These are phyloP conservation scores for Trametes elegans DNA, from an alignment of 768 basidiomycete genomes.

Conservation along the genomic window DNA sequence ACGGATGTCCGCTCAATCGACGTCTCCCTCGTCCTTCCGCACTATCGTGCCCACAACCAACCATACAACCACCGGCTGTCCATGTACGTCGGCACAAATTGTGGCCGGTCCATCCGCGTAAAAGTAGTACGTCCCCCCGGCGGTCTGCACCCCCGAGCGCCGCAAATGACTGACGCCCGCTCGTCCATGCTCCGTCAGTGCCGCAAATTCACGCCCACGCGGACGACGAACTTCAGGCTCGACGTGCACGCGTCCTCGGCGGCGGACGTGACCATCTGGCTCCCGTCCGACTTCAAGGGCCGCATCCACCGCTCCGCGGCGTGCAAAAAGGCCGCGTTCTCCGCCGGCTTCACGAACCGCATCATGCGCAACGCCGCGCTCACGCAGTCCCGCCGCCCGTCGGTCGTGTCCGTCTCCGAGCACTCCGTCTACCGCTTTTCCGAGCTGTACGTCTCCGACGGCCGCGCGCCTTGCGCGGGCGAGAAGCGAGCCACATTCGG, in stretches of 20 bases:
- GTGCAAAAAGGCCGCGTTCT: constrained; percentile 47
- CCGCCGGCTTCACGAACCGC: constrained; percentile 71
- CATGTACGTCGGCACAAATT: constrained; percentile 59
- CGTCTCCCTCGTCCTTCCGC: constrained; percentile 67
- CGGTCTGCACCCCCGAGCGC: constrained; percentile 40
- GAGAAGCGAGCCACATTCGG: constrained; percentile 18
- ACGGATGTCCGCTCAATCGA: constrained; percentile 53
- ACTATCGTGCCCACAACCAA: constrained; percentile 74
- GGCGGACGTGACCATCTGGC: constrained; percentile 71
- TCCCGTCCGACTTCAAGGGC: constrained; percentile 79
- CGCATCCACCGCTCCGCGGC: constrained; percentile 47
- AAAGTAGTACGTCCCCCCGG: constrained; percentile 65
- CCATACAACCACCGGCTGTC: constrained; percentile 70
- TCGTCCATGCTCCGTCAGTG: constrained; percentile 24
- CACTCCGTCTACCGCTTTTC: constrained; percentile 18
- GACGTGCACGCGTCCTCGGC: constrained; percentile 55
- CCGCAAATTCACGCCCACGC: constrained; percentile 31
- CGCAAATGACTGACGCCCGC: not conserved
- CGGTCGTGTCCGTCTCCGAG: constrained; percentile 25
- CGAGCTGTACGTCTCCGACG: constrained; percentile 27
- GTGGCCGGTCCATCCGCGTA: constrained; percentile 53
- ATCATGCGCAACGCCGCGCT: constrained; percentile 40
- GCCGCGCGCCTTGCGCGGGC: constrained; percentile 3
- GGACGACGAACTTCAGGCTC: constrained; percentile 42
- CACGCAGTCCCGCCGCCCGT: constrained; percentile 28